Percentiles rank a stretch among this genome's conserved stretches.
Conservation (phyloP, 495 filamentous ascomycete genomes). For the Daldinia childiae region DNA sequence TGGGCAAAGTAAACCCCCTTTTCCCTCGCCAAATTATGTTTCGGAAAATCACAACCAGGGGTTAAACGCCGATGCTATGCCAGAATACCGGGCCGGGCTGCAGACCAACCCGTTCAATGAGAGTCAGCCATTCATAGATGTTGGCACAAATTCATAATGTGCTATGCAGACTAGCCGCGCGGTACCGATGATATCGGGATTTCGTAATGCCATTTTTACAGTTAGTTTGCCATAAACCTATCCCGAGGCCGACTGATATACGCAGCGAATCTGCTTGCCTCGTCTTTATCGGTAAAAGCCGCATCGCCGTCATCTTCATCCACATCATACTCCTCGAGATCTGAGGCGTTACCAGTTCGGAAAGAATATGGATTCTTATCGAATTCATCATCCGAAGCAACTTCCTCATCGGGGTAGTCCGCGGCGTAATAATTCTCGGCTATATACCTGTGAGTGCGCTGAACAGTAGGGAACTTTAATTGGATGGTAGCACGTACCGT, state of each 20-base stretch:
- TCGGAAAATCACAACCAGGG: constrained; percentile 15
- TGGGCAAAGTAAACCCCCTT: constrained; percentile 29
- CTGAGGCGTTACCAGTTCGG: constrained; percentile 55
- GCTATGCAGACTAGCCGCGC: constrained; percentile 31
- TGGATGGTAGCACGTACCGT: constrained; percentile 51
- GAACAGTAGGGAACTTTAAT: not conserved
- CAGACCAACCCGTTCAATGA: constrained; percentile 23
- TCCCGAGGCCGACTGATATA: constrained; percentile 34
- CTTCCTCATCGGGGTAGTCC: constrained; percentile 66
- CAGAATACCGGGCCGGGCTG: constrained; percentile 18
- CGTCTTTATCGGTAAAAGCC: constrained; percentile 34
- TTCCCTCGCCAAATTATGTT: constrained; percentile 4
- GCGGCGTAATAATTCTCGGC: constrained; percentile 64
- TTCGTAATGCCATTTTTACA: constrained; percentile 15
- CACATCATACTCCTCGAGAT: constrained; percentile 55
- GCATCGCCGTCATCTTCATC: constrained; percentile 35
- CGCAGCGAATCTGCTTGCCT: constrained; percentile 32
- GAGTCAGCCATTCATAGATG: constrained; percentile 12
- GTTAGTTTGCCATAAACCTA: constrained; percentile 30
- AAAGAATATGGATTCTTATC: constrained; percentile 57
- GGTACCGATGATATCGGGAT: constrained; percentile 5
- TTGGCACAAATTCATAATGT: constrained; percentile 9
- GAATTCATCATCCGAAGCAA: constrained; percentile 63
- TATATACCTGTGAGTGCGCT: constrained; percentile 38
- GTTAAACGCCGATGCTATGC: constrained; percentile 25